Evolutionary conservation across 225 moss, liverwort and hornwort genomes (phyloP).

Genomic region (Neckera pumila): DNA sequence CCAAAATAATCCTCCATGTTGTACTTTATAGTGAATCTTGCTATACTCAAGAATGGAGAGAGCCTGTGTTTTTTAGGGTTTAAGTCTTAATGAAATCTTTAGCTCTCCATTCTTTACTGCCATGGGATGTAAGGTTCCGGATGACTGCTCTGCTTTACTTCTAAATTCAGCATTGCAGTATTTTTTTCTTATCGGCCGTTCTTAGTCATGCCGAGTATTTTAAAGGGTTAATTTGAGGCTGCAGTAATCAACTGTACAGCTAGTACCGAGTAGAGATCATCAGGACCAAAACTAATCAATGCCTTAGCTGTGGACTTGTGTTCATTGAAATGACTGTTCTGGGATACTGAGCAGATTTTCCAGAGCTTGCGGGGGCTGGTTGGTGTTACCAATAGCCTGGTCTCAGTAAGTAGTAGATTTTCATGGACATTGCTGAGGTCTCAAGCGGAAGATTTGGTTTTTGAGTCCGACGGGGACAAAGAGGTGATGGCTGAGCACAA

Average conservation of each 20-base stretch:
- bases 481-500: slow-evolving; percentile 75
- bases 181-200: background rate
- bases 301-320: background rate
- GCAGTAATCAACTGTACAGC: background rate
- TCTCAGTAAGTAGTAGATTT: slow-evolving; percentile 36
- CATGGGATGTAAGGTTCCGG: background rate
- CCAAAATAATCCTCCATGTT: background rate
- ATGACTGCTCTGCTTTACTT: background rate
- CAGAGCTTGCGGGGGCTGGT: slow-evolving; percentile 61
- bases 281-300: background rate
- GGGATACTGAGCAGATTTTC: slow-evolving; percentile 52
- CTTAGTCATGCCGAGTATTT: background rate
- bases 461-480: slow-evolving; percentile 36
- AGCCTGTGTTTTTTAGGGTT: no score
- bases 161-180: background rate
- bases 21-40: background rate
- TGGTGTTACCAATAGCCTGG: slow-evolving; percentile 50
- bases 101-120: background rate
- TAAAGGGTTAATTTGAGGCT: background rate
- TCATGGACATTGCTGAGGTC: slow-evolving; percentile 85
- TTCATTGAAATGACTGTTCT: background rate
- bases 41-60: background rate
- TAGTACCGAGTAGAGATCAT: background rate
- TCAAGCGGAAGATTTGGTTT: slow-evolving; percentile 54
- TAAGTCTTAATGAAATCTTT: background rate